A percentile compares a stretch with the other conserved stretches of the same genome.
Conservation (phyloP, 2,329 filamentous ascomycete genomes). For the Diaporthe batatas region DNA sequence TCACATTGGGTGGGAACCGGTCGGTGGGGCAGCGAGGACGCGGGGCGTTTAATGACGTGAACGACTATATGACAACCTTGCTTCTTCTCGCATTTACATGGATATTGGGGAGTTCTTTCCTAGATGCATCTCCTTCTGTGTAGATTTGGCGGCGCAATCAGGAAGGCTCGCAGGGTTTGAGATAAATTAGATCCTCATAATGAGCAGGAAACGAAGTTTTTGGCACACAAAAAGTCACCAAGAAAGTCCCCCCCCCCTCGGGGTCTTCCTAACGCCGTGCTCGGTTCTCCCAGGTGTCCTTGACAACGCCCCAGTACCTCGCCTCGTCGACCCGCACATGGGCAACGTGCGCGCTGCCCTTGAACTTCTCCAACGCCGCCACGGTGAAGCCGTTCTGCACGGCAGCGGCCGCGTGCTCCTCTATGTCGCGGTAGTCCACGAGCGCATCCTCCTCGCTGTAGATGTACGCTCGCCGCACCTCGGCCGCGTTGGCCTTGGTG, state of each 20-base stretch:
- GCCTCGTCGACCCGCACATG: slow-evolving; percentile 60
- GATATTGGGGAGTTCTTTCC: neutral
- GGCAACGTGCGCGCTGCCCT: slow-evolving; percentile 63
- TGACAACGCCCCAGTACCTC: slow-evolving; percentile 65
- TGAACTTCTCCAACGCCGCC: slow-evolving; percentile 58
- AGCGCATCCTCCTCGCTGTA: slow-evolving; percentile 64
- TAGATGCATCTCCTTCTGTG: slow-evolving; percentile 10
- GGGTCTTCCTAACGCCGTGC: neutral
- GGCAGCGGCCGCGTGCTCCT: slow-evolving; percentile 61
- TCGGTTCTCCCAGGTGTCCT: slow-evolving; percentile 59
- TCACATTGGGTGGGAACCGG: neutral
- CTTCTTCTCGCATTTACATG: slow-evolving; percentile 26
- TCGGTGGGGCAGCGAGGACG: too few species aligned
- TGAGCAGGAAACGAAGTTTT: neutral
- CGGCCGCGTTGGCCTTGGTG: slow-evolving; percentile 49
- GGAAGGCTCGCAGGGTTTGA: neutral
- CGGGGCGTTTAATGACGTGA: slow-evolving; percentile 4
- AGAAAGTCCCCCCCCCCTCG: slow-evolving; percentile 32
- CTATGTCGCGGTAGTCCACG: slow-evolving; percentile 61
- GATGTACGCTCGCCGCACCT: slow-evolving; percentile 64
- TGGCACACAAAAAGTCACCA: neutral
- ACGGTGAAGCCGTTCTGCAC: slow-evolving; percentile 56
- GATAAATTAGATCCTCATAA: slow-evolving; percentile 14
- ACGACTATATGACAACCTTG: slow-evolving; percentile 13
- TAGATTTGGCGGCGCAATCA: slow-evolving; percentile 7